These are phyloP conservation scores for Nepenthes alata DNA, from an alignment of 179 eudicot genomes.

Conservation along the genomic window DNA sequence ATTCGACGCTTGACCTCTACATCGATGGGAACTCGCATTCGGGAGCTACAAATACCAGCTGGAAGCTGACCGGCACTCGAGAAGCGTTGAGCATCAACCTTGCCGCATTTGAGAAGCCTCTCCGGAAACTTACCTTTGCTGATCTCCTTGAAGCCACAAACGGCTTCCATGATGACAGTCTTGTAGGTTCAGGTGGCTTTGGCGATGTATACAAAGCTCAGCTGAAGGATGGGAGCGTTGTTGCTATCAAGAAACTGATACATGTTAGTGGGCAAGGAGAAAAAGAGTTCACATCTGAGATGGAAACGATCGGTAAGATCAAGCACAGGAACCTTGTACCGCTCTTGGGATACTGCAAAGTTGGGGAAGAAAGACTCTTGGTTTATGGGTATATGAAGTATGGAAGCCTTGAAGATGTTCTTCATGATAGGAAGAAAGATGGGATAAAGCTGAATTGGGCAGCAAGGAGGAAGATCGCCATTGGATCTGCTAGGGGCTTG, in stretches of 20 bases:
- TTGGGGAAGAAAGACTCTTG: slow-evolving; percentile 67
- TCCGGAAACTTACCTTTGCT: slow-evolving; percentile 64
- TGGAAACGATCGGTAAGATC: slow-evolving; percentile 91
- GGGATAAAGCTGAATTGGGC: slow-evolving; percentile 70
- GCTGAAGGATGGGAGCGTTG: slow-evolving; percentile 64
- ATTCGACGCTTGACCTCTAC: slow-evolving; percentile 38
- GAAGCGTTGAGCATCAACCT: slow-evolving; percentile 76
- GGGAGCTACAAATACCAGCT: slow-evolving; percentile 31
- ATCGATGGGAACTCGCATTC: slow-evolving; percentile 59
- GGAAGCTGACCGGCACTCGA: slow-evolving; percentile 53
- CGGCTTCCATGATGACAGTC: slow-evolving; percentile 54
- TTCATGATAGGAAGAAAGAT: slow-evolving; percentile 40
- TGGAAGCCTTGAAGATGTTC: slow-evolving; percentile 72
- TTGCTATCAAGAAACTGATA: slow-evolving; percentile 76
- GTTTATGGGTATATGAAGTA: slow-evolving; percentile 88
- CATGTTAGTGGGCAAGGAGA: slow-evolving; percentile 83
- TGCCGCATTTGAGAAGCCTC: slow-evolving; percentile 66
- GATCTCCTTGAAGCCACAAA: slow-evolving; percentile 90
- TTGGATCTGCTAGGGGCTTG: slow-evolving; percentile 77
- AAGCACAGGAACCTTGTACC: slow-evolving; percentile 86
- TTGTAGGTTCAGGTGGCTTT: slow-evolving; percentile 77
- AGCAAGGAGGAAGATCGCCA: slow-evolving; percentile 63
- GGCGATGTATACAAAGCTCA: slow-evolving; percentile 87
- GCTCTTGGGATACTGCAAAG: slow-evolving; percentile 79
- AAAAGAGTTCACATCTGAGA: slow-evolving; percentile 78